Evolutionary conservation across 2,329 filamentous ascomycete genomes (phyloP).

Genomic region (Biscogniauxia mediterranea): DNA sequence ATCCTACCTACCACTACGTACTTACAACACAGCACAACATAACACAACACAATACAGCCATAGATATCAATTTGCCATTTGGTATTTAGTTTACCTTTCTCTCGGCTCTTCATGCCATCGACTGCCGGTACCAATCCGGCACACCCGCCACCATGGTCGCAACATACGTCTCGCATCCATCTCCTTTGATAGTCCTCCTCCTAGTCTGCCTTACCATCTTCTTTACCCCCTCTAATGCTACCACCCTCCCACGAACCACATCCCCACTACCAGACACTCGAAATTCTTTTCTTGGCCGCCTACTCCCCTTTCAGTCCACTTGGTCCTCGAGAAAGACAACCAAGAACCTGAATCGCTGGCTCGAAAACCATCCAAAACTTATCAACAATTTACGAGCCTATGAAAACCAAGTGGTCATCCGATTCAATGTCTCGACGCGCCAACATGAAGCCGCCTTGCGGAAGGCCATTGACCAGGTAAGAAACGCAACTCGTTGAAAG

Average conservation of each 20-base stretch:
- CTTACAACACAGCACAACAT: too few relatives aligned
- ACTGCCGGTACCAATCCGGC: neutral
- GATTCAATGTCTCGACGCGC: constrained; percentile 71
- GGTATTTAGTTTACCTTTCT: neutral
- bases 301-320: constrained; percentile 23
- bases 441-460: constrained; percentile 29
- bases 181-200: constrained; percentile 7
- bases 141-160: constrained; percentile 7
- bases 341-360: constrained; percentile 22
- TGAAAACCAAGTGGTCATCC: constrained; percentile 79
- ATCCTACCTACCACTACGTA: too few relatives aligned
- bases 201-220: constrained; percentile 9
- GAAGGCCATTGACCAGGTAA: constrained; percentile 33
- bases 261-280: constrained; percentile 5
- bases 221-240: constrained; percentile 9
- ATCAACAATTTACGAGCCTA: constrained; percentile 51
- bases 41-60: too few relatives aligned
- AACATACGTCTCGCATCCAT: neutral
- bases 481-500: constrained; percentile 17
- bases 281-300: constrained; percentile 27
- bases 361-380: constrained; percentile 28
- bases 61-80: neutral
- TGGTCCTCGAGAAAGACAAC: constrained; percentile 21
- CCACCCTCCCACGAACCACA: constrained; percentile 10
- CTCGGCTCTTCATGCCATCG: neutral